These are phyloP conservation scores for Colletotrichum sp. DNA, from an alignment of 2,329 filamentous ascomycete genomes.

Conservation along the genomic window DNA sequence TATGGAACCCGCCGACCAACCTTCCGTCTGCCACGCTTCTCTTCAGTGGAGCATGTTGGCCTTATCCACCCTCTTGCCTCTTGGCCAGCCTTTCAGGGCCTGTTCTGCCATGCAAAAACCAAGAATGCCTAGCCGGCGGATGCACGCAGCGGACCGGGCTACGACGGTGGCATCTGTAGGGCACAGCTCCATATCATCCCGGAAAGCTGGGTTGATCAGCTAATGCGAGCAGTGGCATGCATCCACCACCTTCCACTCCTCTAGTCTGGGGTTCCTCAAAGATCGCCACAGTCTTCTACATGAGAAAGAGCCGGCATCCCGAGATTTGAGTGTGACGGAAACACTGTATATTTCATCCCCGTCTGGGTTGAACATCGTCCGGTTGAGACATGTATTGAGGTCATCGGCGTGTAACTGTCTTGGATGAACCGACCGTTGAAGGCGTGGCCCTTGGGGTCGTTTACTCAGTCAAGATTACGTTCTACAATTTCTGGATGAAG, in stretches of 20 bases:
- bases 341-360: accelerated
- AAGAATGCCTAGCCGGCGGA: not conserved
- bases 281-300: not conserved
- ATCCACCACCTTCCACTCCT: not conserved
- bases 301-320: too few relatives aligned
- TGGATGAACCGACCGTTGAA: not conserved
- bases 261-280: not conserved
- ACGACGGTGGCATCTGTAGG: not conserved
- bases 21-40: not conserved
- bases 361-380: not conserved
- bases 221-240: not conserved
- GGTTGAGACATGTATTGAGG: not conserved
- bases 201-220: not conserved
- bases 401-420: not conserved
- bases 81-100: not conserved
- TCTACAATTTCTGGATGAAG: not conserved
- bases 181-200: not conserved
- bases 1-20: not conserved
- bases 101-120: not conserved
- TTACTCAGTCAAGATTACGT: not conserved
- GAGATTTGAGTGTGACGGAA: not conserved
- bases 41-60: not conserved
- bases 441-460: not conserved
- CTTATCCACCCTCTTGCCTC: not conserved
- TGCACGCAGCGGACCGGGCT: not conserved